phyloP scores from a whole-genome alignment of 1,139 yeast genomes.

The Taphrina sp. region DNA sequence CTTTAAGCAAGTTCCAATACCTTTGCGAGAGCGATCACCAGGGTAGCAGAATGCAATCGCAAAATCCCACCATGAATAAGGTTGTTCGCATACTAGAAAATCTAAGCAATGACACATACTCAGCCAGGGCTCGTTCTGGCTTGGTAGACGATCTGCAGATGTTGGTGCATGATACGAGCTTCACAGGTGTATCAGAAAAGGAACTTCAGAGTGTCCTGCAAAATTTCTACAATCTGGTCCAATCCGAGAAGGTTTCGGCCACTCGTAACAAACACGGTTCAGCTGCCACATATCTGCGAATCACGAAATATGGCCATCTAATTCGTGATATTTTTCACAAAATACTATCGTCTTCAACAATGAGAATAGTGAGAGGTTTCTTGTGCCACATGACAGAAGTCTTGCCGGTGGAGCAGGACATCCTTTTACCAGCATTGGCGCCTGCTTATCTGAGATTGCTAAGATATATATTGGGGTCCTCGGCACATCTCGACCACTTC shows the following conservation, averaged over 20 bases:
- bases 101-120: neutral
- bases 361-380: slow-evolving; percentile 8
- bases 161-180: neutral
- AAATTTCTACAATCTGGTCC: neutral
- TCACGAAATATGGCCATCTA: slow-evolving; percentile 13
- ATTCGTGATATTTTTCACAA: slow-evolving; percentile 1
- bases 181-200: neutral
- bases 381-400: slow-evolving; percentile 12
- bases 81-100: neutral
- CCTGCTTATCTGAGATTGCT: slow-evolving; percentile 20
- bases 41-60: too few species aligned
- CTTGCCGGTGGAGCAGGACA: slow-evolving; percentile 3
- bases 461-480: neutral
- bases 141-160: neutral
- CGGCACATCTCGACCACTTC: slow-evolving; percentile 29
- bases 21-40: too few species aligned
- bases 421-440: slow-evolving; percentile 18
- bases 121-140: neutral
- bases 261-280: neutral
- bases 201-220: neutral
- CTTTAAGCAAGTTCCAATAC: too few species aligned
- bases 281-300: neutral
- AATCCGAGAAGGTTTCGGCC: neutral
- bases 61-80: neutral
- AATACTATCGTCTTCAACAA: neutral